Conservation (phyloP, 305 asterid species). For the Fraxinus greggii region DNA sequence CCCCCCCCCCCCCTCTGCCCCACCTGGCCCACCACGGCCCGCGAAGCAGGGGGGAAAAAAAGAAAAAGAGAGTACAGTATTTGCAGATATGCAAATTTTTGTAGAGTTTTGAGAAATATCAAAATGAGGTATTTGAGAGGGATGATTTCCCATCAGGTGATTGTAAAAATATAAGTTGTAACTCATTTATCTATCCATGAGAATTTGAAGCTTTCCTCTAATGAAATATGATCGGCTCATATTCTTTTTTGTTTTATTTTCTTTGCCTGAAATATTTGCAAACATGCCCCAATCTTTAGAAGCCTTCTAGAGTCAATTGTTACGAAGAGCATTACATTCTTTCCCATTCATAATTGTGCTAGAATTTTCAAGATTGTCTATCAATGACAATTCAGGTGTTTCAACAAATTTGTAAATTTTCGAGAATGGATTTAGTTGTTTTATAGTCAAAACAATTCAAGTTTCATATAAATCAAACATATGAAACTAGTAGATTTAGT, state of each 20-base stretch:
- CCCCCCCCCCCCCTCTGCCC: too few relatives aligned
- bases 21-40: too few relatives aligned
- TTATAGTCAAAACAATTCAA: background rate
- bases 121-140: background rate
- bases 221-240: background rate
- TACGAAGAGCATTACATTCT: background rate
- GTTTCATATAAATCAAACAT: background rate
- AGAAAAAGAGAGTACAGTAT: background rate
- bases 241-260: background rate
- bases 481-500: background rate
- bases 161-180: background rate
- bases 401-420: too few relatives aligned
- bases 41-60: too few relatives aligned
- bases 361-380: background rate
- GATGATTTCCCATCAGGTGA: background rate
- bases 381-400: background rate
- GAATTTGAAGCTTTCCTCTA: background rate
- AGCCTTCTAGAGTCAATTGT: too few relatives aligned
- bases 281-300: background rate
- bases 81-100: background rate
- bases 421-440: background rate
- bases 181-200: background rate
- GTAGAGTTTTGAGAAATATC: background rate
- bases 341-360: background rate
- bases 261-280: too few relatives aligned